Conservation (phyloP, 2,329 filamentous ascomycete genomes). For the Colletotrichum echinochloae region DNA sequence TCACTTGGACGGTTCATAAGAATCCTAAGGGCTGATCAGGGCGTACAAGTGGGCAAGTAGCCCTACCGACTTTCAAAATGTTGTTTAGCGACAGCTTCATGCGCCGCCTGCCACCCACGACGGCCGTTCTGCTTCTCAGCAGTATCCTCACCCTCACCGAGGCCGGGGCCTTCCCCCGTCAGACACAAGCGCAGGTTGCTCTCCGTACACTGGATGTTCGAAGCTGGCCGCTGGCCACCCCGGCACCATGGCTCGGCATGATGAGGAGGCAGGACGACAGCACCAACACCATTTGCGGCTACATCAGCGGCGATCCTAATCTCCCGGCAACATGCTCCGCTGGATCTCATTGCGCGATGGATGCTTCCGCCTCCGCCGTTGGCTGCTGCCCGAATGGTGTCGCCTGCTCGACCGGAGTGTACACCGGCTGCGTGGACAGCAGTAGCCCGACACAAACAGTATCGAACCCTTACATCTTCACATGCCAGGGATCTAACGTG, state of each 20-base stretch:
- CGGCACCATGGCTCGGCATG: conserved; percentile 52
- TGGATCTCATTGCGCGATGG: conserved; percentile 69
- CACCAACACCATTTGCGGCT: conserved; percentile 69
- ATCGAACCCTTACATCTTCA: conserved; percentile 68
- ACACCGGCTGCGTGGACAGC: conserved; percentile 67
- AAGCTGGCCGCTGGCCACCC: conserved; percentile 58
- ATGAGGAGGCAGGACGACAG: conserved; percentile 52
- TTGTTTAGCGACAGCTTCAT: conserved; percentile 49
- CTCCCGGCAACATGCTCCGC: conserved; percentile 68
- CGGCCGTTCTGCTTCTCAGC: conserved; percentile 51
- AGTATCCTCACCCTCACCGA: conserved; percentile 48
- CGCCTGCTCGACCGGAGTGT: conserved; percentile 66
- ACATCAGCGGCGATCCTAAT: conserved; percentile 63
- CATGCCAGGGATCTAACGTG: conserved; percentile 62
- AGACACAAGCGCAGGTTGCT: conserved; percentile 50
- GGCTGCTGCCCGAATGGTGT: conserved; percentile 67
- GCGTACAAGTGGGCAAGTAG: neutral
- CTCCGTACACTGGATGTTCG: conserved; percentile 52
- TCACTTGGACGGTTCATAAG: neutral
- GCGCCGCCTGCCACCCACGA: conserved; percentile 52
- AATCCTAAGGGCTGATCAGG: neutral
- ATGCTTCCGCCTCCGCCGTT: conserved; percentile 60
- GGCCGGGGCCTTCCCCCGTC: conserved; percentile 56
- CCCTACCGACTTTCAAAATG: conserved; percentile 41
- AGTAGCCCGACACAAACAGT: conserved; percentile 63